phyloP scores from a whole-genome alignment of 2,329 filamentous ascomycete genomes.

The Pseudopithomyces maydicus region DNA sequence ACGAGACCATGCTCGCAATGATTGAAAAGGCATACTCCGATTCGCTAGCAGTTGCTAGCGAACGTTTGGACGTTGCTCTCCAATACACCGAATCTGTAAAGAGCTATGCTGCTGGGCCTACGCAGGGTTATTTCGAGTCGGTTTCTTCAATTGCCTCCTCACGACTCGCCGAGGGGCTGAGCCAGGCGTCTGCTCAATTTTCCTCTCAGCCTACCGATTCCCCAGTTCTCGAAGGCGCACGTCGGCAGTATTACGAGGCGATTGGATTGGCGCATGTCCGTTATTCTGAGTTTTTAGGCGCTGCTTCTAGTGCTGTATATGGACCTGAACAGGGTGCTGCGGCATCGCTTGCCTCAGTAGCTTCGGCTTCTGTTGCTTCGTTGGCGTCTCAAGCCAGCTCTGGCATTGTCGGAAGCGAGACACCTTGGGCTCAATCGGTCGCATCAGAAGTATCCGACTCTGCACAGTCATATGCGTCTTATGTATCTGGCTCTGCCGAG shows the following conservation, averaged over 20 bases:
- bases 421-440: conserved; percentile 57
- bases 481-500: conserved; percentile 27
- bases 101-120: conserved; percentile 47
- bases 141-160: conserved; percentile 72
- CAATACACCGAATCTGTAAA: conserved; percentile 48
- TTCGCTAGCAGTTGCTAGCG: conserved; percentile 66
- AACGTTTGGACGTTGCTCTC: conserved; percentile 62
- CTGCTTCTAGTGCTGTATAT: conserved; percentile 72
- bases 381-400: conserved; percentile 50
- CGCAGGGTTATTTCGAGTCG: conserved; percentile 58
- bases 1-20: conserved; percentile 71
- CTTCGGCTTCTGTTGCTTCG: conserved; percentile 47
- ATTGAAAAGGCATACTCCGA: conserved; percentile 71
- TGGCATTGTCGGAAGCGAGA: conserved; percentile 50
- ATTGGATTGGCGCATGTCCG: conserved; percentile 78
- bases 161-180: conserved; percentile 71
- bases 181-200: conserved; percentile 73
- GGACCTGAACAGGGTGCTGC: conserved; percentile 48
- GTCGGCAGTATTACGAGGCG: conserved; percentile 77
- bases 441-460: conserved; percentile 35
- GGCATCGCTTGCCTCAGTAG: conserved; percentile 41
- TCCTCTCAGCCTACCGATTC: conserved; percentile 62
- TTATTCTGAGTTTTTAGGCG: conserved; percentile 75
- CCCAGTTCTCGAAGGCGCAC: conserved; percentile 61
- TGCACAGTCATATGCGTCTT: conserved; percentile 48